Evolutionary conservation across 345 rosid genomes (phyloP), one percentile per base, ranked within the genome.

Genomic region (Populus alba): DNA sequence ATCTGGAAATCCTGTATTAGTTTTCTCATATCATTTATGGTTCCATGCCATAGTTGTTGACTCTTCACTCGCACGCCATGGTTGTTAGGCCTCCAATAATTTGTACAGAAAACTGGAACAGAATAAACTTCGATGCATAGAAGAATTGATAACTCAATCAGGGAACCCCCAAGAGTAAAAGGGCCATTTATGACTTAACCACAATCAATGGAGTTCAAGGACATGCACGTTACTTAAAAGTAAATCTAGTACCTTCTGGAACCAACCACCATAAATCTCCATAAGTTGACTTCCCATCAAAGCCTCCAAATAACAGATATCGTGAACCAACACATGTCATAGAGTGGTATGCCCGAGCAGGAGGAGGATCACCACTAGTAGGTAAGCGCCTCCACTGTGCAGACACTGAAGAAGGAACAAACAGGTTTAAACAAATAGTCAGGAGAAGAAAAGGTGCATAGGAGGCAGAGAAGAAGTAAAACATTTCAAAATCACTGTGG

Each of bases 261-360:
- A 89, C 98, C 90, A 94, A 75, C 97, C 98, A 96, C 99, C 98
- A 96, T 12, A 94, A 68, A 90, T 96, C 98, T 70, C 92, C 97
- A 71, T 86, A 96, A 49, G 97, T 94, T 35, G 86, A 83, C 85
- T 96, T 96, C 80, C 99, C 99, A 89, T 96, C 97, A 67, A 90
- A 91, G 76, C 99, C 98, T 79, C 99, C 99, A 88, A 94, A 74
- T 84, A 96, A 90, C 55, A 96, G 87, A 87, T 92, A 89, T 23
- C 88, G 91, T 65, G 97, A 81, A 65, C 95, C 98, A 79, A 92
- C 83, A 75, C 80, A 84, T 77, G 90, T 88, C 90, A 96, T 78
- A 47, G 97, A 79, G 86, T 94, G 99, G 87, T 96, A 96, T 72
- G 99, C 99, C 86, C 98, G 90, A 83, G 92, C 91, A 77, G 92